A percentile compares a stretch with the other conserved stretches of the same genome.
Evolutionary conservation across 2,329 filamentous ascomycete genomes (phyloP).

Genomic region (Pestalotiopsis sp.): DNA sequence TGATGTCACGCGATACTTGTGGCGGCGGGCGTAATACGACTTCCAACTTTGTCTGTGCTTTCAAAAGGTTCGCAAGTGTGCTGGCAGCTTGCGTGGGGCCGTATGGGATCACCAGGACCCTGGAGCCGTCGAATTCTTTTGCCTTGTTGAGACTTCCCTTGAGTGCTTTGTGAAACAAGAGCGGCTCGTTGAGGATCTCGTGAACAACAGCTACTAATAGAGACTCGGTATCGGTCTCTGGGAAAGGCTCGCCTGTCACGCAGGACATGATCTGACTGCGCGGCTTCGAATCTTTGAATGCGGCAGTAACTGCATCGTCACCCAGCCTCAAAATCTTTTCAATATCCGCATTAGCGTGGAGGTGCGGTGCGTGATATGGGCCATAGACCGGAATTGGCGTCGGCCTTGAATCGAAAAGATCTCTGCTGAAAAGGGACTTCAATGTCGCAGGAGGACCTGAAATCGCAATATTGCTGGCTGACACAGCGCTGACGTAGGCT

Average conservation of each 20-base stretch:
- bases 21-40: constrained; percentile 43
- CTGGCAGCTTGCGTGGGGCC: constrained; percentile 52
- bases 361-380: constrained; percentile 58
- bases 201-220: constrained; percentile 46
- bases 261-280: constrained; percentile 54
- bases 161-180: constrained; percentile 51
- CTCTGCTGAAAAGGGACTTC: constrained; percentile 42
- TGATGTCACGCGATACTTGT: constrained; percentile 36
- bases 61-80: constrained; percentile 46
- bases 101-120: constrained; percentile 50
- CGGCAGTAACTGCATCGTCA: constrained; percentile 38
- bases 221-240: constrained; percentile 39
- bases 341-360: constrained; percentile 48
- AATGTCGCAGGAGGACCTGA: constrained; percentile 57
- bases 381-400: constrained; percentile 57
- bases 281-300: constrained; percentile 44
- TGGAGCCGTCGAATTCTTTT: constrained; percentile 38
- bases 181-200: constrained; percentile 53
- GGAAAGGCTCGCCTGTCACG: constrained; percentile 46
- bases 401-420: constrained; percentile 42
- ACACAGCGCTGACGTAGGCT: constrained; percentile 57
- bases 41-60: constrained; percentile 42
- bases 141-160: constrained; percentile 48
- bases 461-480: constrained; percentile 50
- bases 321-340: constrained; percentile 47